Base-by-base conservation (phyloP, 148 eudicot species). In the Silene uniflora region DNA sequence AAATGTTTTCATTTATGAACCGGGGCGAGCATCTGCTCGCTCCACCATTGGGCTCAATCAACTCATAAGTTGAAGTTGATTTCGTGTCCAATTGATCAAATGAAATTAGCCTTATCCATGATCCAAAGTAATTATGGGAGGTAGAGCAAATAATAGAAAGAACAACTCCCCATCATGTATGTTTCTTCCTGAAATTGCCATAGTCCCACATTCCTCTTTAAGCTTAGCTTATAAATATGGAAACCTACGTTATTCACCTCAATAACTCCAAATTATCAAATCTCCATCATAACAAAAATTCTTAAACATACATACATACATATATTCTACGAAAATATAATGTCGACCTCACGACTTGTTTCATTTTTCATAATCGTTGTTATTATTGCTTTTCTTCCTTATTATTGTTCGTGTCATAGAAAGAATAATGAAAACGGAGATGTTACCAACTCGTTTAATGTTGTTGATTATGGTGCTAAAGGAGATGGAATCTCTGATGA, bases 401-500 rank as follows among this genome's bases (percentile, higher is more conserved):
- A 6, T 39, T 39, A 39, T 7, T 39, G 4, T 39, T 39, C 44
- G 3, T 39, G 44, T 39, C 7, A 6, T 39, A 39, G 4, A 39
- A 39, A 39, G 44, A 39, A 3, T 39, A 39, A 39, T 18, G 62
- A 59, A 18, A 62, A 35, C 25, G 46, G 17, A 73, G 32, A 59
- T 9, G 27, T 2, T 16, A 44, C 11, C 14, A 74, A 60, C 14
- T 73, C 80, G 22, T 73, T 90, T 54, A 78, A 54, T 74, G 91
- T 90, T 0, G 64, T 76, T 29, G 82, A 78, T 69, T 85, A 64
- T 69, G 93, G 93, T 81, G 93, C 91, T 73, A 81, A 82, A 73
- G 93, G 90, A 64, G 93, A 90, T 79, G 93, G 91, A 24, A 75
- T 12, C 7, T 11, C 69, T 56, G 93, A 89, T 77, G 91, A 88